Evolutionary conservation across 2,329 filamentous ascomycete genomes (phyloP), one percentile per base, ranked within the genome.

Genomic region (Ophiocordyceps sinensis): DNA sequence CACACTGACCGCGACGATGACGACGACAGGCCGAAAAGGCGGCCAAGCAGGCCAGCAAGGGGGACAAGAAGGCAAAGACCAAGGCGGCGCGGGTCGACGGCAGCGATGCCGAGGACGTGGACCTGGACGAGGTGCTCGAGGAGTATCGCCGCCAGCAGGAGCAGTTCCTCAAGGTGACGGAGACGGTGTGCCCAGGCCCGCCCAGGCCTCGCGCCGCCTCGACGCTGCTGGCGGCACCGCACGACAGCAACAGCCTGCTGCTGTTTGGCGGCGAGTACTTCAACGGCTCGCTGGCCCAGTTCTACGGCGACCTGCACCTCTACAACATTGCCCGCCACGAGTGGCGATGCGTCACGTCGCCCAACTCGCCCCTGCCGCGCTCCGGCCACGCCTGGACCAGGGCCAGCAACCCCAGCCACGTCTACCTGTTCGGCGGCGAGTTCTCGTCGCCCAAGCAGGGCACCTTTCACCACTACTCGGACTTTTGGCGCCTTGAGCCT

Each of bases 401-500:
- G 44, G 87, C 85, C 43, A 85, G 83, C 38, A 94, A 95, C 61
- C 69, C 81, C 14, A 83, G 82, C 47, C 79, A 83, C 29, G 75
- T 96, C 40, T 98, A 94, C 59, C 66, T 98, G 14, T 96, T 96
- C 55, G 91, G 91, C 48, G 91, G 89, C 45, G 91, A 98, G 63
- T 98, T 98, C 60, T 93, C 85, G 43, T 89, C 82, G 26, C 91
- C 91, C 2, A 96, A 95, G 58, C 91, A 96, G 62, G 91, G 91
- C 4, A 96, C 89, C 0, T 98, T 98, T 55, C 95, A 98, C 60
- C 91, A 98, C 62, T 98, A 98, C 66, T 94, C 94, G 54, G 91
- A 96, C 64, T 96, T 98, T 59, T 98, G 91, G 89, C 74, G 82
- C 39, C 73, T 96, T 36, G 88, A 96, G 55, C 83, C 89, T 1